These are phyloP conservation scores for Metschnikowia kofuensis DNA, from an alignment of 805 yeast genomes.

Conservation along the genomic window DNA sequence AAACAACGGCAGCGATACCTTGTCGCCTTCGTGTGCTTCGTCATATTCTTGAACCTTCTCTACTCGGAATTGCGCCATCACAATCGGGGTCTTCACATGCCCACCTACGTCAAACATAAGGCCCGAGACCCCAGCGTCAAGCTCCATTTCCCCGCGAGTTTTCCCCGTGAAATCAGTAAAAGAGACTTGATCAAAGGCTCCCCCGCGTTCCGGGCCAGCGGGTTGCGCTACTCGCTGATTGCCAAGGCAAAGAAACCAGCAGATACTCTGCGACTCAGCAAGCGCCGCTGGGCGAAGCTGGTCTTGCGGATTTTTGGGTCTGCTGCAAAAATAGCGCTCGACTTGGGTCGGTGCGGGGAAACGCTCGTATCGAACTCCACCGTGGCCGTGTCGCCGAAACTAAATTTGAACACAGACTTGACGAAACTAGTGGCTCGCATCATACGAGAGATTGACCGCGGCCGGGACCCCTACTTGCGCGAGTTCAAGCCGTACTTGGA, in stretches of 20 bases:
- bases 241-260: not conserved
- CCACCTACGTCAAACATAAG: not conserved
- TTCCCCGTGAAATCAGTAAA: not conserved
- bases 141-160: conserved; percentile 6
- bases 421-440: conserved; percentile 1
- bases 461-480: conserved; percentile 7
- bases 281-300: not conserved
- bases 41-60: not conserved
- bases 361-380: conserved; percentile 2
- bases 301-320: conserved; percentile 4
- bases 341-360: conserved; percentile 6
- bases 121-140: not conserved
- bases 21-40: not conserved
- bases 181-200: conserved; percentile 1
- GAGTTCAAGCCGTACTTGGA: conserved; percentile 10
- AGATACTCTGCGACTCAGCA: too few relatives aligned
- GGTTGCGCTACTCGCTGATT: conserved; percentile 2
- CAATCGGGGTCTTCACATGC: conserved; percentile 6
- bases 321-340: not conserved
- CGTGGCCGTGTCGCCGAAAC: conserved; percentile 5
- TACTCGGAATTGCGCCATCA: conserved; percentile 5
- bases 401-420: conserved; percentile 1
- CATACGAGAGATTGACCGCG: conserved; percentile 9
- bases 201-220: conserved; percentile 3
- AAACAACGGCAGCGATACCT: conserved; percentile 7